Conservation (phyloP, 139 green algal species). For the Diplosphaera chodatii region DNA sequence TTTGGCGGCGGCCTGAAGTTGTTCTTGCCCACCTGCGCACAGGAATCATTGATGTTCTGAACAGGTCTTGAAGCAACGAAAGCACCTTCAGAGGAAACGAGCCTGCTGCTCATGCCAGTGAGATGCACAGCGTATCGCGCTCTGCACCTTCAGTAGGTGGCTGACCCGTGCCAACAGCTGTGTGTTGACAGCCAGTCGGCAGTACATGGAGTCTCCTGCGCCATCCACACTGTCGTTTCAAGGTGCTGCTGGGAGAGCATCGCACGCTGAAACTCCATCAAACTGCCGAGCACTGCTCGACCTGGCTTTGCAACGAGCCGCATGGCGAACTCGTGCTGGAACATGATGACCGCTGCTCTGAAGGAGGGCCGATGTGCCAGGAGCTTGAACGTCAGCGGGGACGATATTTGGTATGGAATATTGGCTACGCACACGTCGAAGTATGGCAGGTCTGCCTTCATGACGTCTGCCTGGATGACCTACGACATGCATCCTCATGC, state of each 20-base stretch:
- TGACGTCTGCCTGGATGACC: constrained; percentile 95
- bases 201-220: constrained; percentile 80
- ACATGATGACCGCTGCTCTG: constrained; percentile 96
- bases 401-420: constrained; percentile 99
- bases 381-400: constrained; percentile 97
- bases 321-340: constrained; percentile 99
- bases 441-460: constrained; percentile 90
- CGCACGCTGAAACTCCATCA: too few species aligned
- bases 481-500: too few species aligned
- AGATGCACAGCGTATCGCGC: too few species aligned
- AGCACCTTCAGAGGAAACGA: too few species aligned
- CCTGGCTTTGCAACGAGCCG: constrained; percentile 85
- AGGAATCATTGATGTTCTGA: too few species aligned
- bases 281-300: too few species aligned
- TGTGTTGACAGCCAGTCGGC: constrained; percentile 88
- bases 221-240: not conserved
- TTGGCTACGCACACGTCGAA: constrained; percentile 99
- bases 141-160: constrained; percentile 64
- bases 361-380: constrained; percentile 80
- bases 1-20: constrained; percentile 96
- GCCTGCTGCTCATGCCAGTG: too few species aligned
- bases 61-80: too few species aligned
- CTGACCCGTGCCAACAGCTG: constrained; percentile 84
- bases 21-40: constrained; percentile 86
- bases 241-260: too few species aligned